These are phyloP conservation scores for Pythium graminicola DNA, from an alignment of 352 stramenopile genomes.

Conservation along the genomic window DNA sequence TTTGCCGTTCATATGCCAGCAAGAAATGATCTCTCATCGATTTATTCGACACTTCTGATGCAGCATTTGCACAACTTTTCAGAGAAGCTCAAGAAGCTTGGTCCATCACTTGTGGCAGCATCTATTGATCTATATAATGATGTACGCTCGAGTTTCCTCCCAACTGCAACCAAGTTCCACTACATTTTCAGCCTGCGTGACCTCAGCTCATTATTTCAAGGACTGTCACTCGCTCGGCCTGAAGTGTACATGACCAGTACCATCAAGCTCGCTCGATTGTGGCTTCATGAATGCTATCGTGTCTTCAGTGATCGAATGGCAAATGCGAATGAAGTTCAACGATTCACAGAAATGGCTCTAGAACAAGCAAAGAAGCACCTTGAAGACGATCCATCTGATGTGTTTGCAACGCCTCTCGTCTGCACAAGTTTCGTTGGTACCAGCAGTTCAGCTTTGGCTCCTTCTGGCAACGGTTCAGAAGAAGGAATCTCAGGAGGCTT, in stretches of 20 bases:
- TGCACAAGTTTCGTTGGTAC: conserved; percentile 57
- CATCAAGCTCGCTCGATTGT: conserved; percentile 72
- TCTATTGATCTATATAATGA: conserved; percentile 90
- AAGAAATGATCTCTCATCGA: conserved; percentile 52
- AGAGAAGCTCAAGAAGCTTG: conserved; percentile 51
- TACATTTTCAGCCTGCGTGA: conserved; percentile 96
- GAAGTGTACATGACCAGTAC: conserved; percentile 53
- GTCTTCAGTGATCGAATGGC: conserved; percentile 91
- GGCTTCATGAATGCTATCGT: conserved; percentile 88
- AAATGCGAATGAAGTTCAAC: conserved; percentile 54
- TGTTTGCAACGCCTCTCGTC: conserved; percentile 65
- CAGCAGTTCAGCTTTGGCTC: neutral
- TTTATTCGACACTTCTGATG: conserved; percentile 61
- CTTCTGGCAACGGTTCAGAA: neutral
- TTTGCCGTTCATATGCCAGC: conserved; percentile 65
- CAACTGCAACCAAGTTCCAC: conserved; percentile 91
- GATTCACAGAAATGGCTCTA: conserved; percentile 75
- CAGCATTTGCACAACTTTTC: conserved; percentile 68
- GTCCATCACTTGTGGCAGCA: conserved; percentile 66
- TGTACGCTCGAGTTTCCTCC: conserved; percentile 83
- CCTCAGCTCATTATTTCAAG: conserved; percentile 91
- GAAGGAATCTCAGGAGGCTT: neutral
- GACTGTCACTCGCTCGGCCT: conserved; percentile 59
- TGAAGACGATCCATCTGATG: conserved; percentile 68
- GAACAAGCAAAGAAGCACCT: conserved; percentile 85